phyloP scores from a whole-genome alignment of 768 basidiomycete species.

The Leucocoprinus sp. region DNA sequence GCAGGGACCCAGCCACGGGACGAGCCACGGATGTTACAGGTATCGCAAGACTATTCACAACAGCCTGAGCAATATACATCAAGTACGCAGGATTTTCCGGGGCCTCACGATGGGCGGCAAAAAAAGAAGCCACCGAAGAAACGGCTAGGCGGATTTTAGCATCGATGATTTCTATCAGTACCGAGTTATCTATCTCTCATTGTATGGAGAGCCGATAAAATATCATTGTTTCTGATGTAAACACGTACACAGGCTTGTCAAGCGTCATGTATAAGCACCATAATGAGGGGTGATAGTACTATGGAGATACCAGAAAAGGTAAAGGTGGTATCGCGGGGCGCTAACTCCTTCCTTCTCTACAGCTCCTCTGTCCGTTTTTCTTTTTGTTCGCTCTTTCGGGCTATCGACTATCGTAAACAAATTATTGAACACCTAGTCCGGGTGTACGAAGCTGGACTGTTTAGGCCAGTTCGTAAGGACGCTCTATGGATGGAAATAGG shows the following conservation, averaged over 20 bases:
- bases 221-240: too few species aligned
- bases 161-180: neutral
- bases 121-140: conserved; percentile 61
- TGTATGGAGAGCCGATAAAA: neutral
- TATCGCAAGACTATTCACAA: conserved; percentile 8
- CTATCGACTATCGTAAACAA: neutral
- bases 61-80: conserved; percentile 36
- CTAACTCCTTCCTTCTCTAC: conserved; percentile 3
- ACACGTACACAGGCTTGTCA: too few species aligned
- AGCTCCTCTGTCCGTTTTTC: conserved; percentile 11
- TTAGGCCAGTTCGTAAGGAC: conserved; percentile 51
- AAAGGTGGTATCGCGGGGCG: conserved; percentile 9
- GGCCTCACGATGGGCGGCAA: conserved; percentile 57
- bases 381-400: conserved; percentile 7
- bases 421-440: conserved; percentile 37
- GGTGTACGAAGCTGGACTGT: conserved; percentile 64
- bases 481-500: conserved; percentile 79
- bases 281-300: neutral
- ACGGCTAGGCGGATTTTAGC: conserved; percentile 68
- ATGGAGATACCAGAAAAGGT: conserved; percentile 12
- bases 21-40: neutral
- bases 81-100: conserved; percentile 68
- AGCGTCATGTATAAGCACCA: too few species aligned
- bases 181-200: neutral
- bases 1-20: neutral